phyloP scores from a whole-genome alignment of 1,139 yeast genomes.

The Blastobotrys apis region DNA sequence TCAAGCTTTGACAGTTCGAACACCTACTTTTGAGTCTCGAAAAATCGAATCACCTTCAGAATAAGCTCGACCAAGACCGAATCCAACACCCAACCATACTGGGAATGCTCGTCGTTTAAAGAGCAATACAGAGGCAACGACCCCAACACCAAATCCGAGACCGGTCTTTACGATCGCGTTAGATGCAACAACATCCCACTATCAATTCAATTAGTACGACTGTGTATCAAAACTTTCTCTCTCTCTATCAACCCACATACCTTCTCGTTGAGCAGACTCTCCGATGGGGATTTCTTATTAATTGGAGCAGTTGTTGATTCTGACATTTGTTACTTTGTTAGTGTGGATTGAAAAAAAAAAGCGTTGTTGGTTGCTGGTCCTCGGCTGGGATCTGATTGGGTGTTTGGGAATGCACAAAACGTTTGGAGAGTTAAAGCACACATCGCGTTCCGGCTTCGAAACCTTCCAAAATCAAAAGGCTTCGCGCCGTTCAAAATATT shows the following conservation, averaged over 20 bases:
- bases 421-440: too few species aligned
- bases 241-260: constrained; percentile 31
- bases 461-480: too few species aligned
- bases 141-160: constrained; percentile 97
- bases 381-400: constrained; percentile 1
- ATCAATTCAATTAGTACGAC: background rate
- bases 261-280: constrained; percentile 72
- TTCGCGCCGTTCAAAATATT: too few species aligned
- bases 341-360: background rate
- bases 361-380: too few species aligned
- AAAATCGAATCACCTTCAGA: constrained; percentile 97
- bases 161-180: constrained; percentile 94
- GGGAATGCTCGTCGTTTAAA: constrained; percentile 96
- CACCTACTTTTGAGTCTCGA: constrained; percentile 46
- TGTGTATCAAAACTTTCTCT: background rate
- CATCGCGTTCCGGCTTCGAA: too few species aligned
- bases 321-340: constrained; percentile 22
- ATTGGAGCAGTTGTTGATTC: constrained; percentile 25
- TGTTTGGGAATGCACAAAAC: background rate
- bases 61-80: constrained; percentile 95
- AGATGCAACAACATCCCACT: constrained; percentile 96
- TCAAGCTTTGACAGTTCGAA: constrained; percentile 36
- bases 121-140: constrained; percentile 81
- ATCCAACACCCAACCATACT: constrained; percentile 94
- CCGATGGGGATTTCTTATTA: constrained; percentile 39